Base-by-base conservation (phyloP, 352 stramenopile species). In the Globisporangium echinulatum region DNA sequence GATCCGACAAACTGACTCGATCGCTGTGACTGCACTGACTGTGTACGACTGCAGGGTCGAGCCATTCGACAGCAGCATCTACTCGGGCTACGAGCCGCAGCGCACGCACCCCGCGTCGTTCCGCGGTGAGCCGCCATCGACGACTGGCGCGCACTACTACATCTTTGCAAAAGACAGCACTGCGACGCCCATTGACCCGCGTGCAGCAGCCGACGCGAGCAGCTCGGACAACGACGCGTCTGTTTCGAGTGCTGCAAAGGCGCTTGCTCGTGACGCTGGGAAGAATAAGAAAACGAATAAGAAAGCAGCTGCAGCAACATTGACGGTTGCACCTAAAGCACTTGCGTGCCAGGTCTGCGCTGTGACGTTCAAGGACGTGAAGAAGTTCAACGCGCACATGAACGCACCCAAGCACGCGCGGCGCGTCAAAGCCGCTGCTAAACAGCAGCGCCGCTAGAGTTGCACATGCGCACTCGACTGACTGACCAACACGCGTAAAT, bases 311-410 rank as follows among this genome's bases (percentile, higher is more conserved):
- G 17, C 17, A 19, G 17, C 17, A 48, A 4, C 8, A 44, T 4
- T n/a, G 49, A 53, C 25, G 10, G 49, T 39, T 8, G 10, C 19
- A 14, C 49, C 47, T 37, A 15, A 36, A 51, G 47, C 47, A 39
- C 70, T 85, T 59, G 63, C 68, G 49, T 94, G 84, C 54, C 73
- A 82, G 46, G 62, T 77, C 13, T 94, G 84, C 51, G 58, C 62
- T 14, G 59, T 84, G 43, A 68, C 54, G 39, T 94, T 90, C 52
- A 69, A 71, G 9, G 75, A 88, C 56, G 53, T 75, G 37, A 92
- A 89, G 67, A 91, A 90, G 64, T 94, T 84, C 77, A 94, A 94
- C 49, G 82, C 75, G 37, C 84, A 94, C 69, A 81, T 91, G 66
- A 94, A 94, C 65, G 91, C 84, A n/a, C 74, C 78, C 49, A 94